Base-by-base conservation (phyloP, 306 rosid genomes). In the Betula pendula region DNA sequence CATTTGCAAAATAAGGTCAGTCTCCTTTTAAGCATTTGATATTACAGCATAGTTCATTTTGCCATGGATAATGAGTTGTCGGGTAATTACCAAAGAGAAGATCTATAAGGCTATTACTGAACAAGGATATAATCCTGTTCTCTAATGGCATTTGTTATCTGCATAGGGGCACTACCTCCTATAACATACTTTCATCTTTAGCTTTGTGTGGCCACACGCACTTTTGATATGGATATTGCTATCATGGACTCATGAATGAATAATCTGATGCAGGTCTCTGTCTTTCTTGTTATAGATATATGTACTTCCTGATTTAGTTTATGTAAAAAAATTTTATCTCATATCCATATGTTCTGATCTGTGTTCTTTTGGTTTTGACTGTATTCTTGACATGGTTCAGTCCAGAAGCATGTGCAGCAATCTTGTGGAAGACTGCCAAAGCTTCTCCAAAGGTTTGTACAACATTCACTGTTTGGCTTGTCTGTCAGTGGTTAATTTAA, bases 321-420 rank as follows among this genome's bases (percentile, higher is more conserved):
- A 22, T 56, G 27, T 25, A 52, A 25, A 33, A 43, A 48, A 19
- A 73, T 72, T 65, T 25, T 63, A 45, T 51, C 42, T 53, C 40
- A 22, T 29, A 48, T 59, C 69, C 20, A 5, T 78, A 35, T 67
- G 59, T 76, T 72, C 79, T 81, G 29, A 74, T 68, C 67, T 82
- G 2, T 35, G 16, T 75, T 80, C 72, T 80, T 52, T 63, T 76
- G 74, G 49, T 67, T 73, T 84, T 85, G 63, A 71, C 84, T 79
- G 79, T 76, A 66, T 84, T 81, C 77, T 73, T 86, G 10, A 69
- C 77, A 29, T 72, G 81, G 75, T 87, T 47, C 70, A 95, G 99
- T 82, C 99, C 99, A 6, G 99, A 95, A 82, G 98, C 97, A 66
- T 89, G 97, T 82, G 98, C 97, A 52, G 98, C 97, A 52, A 95